Conservation (phyloP, 208 protist species). For the Zelonia costaricensis region DNA sequence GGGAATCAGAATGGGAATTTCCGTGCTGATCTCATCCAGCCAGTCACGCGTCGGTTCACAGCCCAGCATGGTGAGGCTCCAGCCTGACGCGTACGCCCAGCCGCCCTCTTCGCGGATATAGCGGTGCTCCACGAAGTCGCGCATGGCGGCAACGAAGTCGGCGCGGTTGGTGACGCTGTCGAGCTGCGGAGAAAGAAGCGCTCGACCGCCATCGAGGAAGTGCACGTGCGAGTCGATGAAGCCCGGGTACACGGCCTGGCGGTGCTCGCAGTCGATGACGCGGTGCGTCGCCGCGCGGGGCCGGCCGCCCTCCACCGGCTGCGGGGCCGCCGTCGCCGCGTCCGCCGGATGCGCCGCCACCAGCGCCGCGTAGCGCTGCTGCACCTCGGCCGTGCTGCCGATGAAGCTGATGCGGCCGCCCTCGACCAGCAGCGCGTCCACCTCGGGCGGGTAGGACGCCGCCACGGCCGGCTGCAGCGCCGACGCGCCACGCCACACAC, state of each 20-base stretch:
- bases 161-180: constrained; percentile 19
- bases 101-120: constrained; percentile 21
- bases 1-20: constrained; percentile 54
- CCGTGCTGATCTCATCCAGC: constrained; percentile 49
- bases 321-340: constrained; percentile 5
- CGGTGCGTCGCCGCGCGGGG: constrained; percentile 21
- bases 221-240: constrained; percentile 73
- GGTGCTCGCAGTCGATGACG: constrained; percentile 46
- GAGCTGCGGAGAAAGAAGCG: constrained; percentile 33
- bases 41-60: constrained; percentile 46
- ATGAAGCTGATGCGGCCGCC: constrained; percentile 42
- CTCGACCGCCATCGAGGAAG: constrained; percentile 54
- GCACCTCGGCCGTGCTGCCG: constrained; percentile 34
- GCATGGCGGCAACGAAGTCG: constrained; percentile 37
- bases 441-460: constrained; percentile 30
- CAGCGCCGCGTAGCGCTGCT: constrained; percentile 21
- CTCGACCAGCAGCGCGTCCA: constrained; percentile 42
- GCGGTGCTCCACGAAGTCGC: constrained; percentile 26
- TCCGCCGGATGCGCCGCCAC: constrained; percentile 7
- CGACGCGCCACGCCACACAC: constrained; percentile 42
- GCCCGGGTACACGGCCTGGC: constrained; percentile 44
- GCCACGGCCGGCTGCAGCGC: constrained; percentile 17
- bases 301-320: constrained; percentile 31
- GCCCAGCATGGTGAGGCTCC: constrained; percentile 61
- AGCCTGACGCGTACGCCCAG: constrained; percentile 52